A percentile compares a stretch with the other conserved stretches of the same genome.
Conservation (phyloP, 2,329 filamentous ascomycete species). For the Pseudocercospora ulei region DNA sequence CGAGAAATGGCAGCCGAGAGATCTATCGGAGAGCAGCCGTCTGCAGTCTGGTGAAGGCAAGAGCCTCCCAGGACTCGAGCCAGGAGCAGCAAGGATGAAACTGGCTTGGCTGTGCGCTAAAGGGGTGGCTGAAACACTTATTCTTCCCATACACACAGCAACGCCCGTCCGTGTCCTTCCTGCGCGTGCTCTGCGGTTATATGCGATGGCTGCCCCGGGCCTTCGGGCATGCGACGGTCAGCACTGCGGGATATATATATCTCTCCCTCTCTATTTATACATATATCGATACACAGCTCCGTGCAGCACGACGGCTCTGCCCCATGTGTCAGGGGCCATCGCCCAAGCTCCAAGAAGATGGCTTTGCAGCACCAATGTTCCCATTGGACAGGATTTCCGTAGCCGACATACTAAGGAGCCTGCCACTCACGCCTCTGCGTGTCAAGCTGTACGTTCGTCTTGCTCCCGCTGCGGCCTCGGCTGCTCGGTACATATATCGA, state of each 20-base stretch:
- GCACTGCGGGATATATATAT: slow-evolving; percentile 1
- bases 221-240: slow-evolving; percentile 1
- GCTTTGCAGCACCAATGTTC: background rate
- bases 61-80: too few relatives aligned
- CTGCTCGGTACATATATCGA: slow-evolving; percentile 7
- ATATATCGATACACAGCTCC: slow-evolving; percentile 2
- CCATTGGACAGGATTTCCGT: slow-evolving; percentile 4
- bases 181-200: too few relatives aligned
- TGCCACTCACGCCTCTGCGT: slow-evolving; percentile 5
- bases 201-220: too few relatives aligned
- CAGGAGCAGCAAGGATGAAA: too few relatives aligned
- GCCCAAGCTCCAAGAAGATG: background rate
- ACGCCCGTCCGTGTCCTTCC: too few relatives aligned
- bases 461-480: slow-evolving; percentile 3
- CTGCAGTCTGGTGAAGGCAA: too few relatives aligned
- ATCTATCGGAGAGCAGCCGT: slow-evolving; percentile 1
- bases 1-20: background rate
- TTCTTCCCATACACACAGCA: background rate
- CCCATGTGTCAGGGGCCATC: slow-evolving; percentile 1
- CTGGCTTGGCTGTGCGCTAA: too few relatives aligned
- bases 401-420: background rate
- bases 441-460: slow-evolving; percentile 1
- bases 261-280: too few relatives aligned
- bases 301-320: slow-evolving; percentile 5
- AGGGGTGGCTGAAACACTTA: too few relatives aligned